Conservation (phyloP, 192 early-diverging fungal genomes). For the Mortierella hygrophila region DNA sequence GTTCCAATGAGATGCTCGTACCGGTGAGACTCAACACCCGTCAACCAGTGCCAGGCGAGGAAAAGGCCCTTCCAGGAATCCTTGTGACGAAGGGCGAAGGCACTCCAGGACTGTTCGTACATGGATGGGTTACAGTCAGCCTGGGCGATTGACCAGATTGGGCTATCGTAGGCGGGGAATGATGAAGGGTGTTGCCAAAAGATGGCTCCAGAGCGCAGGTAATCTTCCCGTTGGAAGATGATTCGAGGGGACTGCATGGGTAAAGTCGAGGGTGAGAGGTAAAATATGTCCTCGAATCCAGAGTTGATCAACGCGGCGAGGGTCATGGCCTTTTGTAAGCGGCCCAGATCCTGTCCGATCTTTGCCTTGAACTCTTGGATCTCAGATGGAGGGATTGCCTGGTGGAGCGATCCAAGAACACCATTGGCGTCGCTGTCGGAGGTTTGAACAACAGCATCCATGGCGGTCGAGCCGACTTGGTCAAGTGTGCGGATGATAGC, state of each 20-base stretch:
- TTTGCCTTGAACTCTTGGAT: constrained; percentile 27
- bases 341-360: not conserved
- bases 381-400: constrained; percentile 18
- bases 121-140: constrained; percentile 22
- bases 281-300: constrained; percentile 54
- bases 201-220: constrained; percentile 27
- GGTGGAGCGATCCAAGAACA: not conserved
- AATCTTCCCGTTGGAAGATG: constrained; percentile 30
- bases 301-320: constrained; percentile 51
- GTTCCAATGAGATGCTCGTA: constrained; percentile 32
- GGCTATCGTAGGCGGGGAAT: constrained; percentile 39
- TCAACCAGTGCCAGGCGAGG: constrained; percentile 51
- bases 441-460: constrained; percentile 25
- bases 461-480: constrained; percentile 24
- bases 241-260: constrained; percentile 41
- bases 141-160: constrained; percentile 44
- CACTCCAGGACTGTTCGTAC: constrained; percentile 44
- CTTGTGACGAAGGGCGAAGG: constrained; percentile 38
- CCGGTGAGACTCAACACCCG: not conserved
- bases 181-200: constrained; percentile 54
- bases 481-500: constrained; percentile 26
- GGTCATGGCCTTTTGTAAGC: constrained; percentile 36
- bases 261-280: constrained; percentile 39
- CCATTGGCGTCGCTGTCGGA: constrained; percentile 13
- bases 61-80: constrained; percentile 53